Base-by-base conservation (phyloP, 805 yeast genomes). In the Yamadazyma phyllophila region DNA sequence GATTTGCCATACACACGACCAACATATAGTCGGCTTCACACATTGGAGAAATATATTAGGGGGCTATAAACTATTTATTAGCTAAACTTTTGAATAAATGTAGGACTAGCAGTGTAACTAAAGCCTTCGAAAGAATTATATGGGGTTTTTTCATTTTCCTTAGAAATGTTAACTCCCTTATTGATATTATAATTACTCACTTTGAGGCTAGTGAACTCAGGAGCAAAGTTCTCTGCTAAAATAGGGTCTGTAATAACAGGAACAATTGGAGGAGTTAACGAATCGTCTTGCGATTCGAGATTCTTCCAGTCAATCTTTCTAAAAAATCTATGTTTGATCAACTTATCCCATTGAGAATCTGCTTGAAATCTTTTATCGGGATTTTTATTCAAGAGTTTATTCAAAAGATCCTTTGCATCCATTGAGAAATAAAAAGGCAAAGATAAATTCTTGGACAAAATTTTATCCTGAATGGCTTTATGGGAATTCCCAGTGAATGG, bases 241-340 rank as follows among this genome's bases (percentile, higher is more conserved):
- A 66, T 61, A 0, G 76, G 75, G 45, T 72, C 73, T 6, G 75
- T 68, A 14, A 72, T 71, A 3, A 69, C 59, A 2, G 77, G 77
- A 26, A 68, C 50, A 26, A 72, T 69, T 1, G 77, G 77, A 8
- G 77, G 76, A 24, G 32, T 14, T 13, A 65, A 35, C 7, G 43
- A 30, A 5, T 48, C 55, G 11, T 55, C 58, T 44, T 60, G 58
- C 36, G 54, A 44, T 47, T 67, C 71, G 43, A 71, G 57, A 7
- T 58, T 60, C 5, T 54, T 45, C 77, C 77, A 72, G 51, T 67
- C 55, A 16, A 72, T 48, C 39, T 63, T 55, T 27, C 76, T 50
- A 56, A 71, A 72, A 49, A 72, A 72, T 13, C 75, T 53, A 50
- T 70, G 75, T 20, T 49, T 49, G 45, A 60, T 62, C 36, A 71